Percentiles rank a stretch among this genome's conserved stretches.
Evolutionary conservation across 768 basidiomycete genomes (phyloP).

Genomic region (Trametes cinnabarina): DNA sequence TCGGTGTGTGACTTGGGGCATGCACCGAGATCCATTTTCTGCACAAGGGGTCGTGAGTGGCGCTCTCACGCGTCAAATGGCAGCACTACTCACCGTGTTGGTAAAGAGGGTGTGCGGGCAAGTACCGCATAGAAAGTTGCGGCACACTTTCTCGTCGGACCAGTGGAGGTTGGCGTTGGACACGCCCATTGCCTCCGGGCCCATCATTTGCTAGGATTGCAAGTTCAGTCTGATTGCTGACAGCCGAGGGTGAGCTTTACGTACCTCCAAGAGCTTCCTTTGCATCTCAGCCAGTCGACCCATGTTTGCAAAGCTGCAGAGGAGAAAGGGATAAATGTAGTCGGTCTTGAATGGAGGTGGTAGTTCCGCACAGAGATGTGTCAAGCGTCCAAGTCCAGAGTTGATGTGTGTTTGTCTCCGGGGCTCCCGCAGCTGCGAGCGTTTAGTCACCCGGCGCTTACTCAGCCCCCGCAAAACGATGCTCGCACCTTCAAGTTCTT

Average conservation of each 20-base stretch:
- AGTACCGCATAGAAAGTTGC: slow-evolving; percentile 97
- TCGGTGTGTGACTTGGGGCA: slow-evolving; percentile 97
- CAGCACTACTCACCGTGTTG: slow-evolving; percentile 75
- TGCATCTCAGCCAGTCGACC: slow-evolving; percentile 97
- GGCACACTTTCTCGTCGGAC: slow-evolving; percentile 97
- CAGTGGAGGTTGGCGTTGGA: slow-evolving; percentile 89
- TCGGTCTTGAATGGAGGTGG: not conserved
- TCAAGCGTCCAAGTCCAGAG: not conserved
- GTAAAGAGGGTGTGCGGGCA: slow-evolving; percentile 97
- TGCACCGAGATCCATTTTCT: slow-evolving; percentile 99
- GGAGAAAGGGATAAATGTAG: not conserved
- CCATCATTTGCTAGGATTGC: slow-evolving; percentile 89
- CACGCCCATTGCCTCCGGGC: slow-evolving; percentile 98
- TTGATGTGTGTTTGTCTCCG: slow-evolving; percentile 9
- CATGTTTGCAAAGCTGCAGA: slow-evolving; percentile 45
- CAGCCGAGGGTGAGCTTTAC: slow-evolving; percentile 13
- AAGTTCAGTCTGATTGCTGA: slow-evolving; percentile 31
- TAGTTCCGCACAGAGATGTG: not conserved
- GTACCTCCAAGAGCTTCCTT: slow-evolving; percentile 78
- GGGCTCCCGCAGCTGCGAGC: not conserved
- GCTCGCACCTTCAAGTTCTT: no score
- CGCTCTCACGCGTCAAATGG: not conserved
- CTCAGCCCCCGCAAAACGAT: not conserved
- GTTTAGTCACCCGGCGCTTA: not conserved
- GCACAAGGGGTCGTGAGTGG: slow-evolving; percentile 3